phyloP scores from a whole-genome alignment of 176 grass and related monocot genomes.

The Musa beccarii region DNA sequence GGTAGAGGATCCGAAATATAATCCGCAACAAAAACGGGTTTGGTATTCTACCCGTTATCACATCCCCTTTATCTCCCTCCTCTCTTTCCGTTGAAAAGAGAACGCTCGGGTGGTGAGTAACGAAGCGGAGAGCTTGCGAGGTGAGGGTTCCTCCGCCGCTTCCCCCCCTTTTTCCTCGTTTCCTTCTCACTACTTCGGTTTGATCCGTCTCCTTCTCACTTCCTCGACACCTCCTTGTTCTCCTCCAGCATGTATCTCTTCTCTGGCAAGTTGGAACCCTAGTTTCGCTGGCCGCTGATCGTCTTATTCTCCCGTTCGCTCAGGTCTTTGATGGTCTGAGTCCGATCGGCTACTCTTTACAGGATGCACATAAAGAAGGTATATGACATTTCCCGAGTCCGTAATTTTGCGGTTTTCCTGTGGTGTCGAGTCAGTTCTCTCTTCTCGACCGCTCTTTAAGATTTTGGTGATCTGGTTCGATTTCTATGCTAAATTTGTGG shows the following conservation, averaged over 20 bases:
- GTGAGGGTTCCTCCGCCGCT: background rate
- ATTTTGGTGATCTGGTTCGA: background rate
- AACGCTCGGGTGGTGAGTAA: background rate
- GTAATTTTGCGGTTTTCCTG: background rate
- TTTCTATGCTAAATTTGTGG: background rate
- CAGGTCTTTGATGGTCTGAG: background rate
- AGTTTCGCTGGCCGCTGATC: background rate
- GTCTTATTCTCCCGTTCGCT: background rate
- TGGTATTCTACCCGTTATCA: too few species aligned
- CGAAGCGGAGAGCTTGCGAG: background rate
- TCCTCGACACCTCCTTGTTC: background rate
- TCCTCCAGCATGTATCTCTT: background rate
- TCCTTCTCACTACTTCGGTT: background rate
- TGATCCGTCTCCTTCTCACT: background rate
- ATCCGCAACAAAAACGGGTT: too few species aligned
- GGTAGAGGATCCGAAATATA: too few species aligned
- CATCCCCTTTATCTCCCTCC: background rate
- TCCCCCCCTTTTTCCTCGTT: background rate
- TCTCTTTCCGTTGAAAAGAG: background rate
- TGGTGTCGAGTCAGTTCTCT: background rate
- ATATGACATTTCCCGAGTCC: background rate
- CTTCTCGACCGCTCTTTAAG: background rate
- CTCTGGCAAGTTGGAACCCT: background rate
- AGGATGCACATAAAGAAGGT: conserved; percentile 94
- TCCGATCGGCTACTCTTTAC: background rate